A percentile compares a stretch with the other conserved stretches of the same genome.
These are phyloP conservation scores for Mycena polygramma DNA, from an alignment of 768 basidiomycete genomes.

Conservation along the genomic window DNA sequence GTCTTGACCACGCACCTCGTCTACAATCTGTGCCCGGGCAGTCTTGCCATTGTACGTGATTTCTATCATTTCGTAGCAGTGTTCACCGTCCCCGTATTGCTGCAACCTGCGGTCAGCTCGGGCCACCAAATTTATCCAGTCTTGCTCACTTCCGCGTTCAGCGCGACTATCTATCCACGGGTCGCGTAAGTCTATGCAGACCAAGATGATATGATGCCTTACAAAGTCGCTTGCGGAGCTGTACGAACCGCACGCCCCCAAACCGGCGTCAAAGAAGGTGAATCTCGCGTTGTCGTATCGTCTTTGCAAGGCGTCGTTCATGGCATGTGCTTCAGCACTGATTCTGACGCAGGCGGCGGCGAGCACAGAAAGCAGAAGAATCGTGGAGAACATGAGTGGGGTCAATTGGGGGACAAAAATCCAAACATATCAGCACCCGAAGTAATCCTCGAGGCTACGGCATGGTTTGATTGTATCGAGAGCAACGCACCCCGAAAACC, in stretches of 20 bases:
- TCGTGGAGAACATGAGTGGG: conserved; percentile 5
- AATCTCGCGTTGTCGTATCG: conserved; percentile 47
- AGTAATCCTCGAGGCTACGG: conserved; percentile 11
- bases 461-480: conserved; percentile 4
- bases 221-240: conserved; percentile 59
- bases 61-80: conserved; percentile 68
- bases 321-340: background rate
- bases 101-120: background rate
- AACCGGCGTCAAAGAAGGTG: conserved; percentile 47
- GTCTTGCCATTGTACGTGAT: conserved; percentile 64
- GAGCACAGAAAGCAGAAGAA: conserved; percentile 14
- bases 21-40: conserved; percentile 63
- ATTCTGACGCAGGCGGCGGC: conserved; percentile 10
- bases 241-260: conserved; percentile 64
- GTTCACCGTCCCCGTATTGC: conserved; percentile 32
- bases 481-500: background rate
- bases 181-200: background rate
- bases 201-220: conserved; percentile 32
- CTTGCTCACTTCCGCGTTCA: conserved; percentile 46
- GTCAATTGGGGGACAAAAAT: background rate
- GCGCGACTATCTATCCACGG: conserved; percentile 54
- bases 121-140: background rate
- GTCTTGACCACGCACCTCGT: conserved; percentile 56
- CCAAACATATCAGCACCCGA: background rate
- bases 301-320: conserved; percentile 40